These are phyloP conservation scores for Metschnikowia cerradonensis DNA, from an alignment of 805 yeast species.

Conservation along the genomic window DNA sequence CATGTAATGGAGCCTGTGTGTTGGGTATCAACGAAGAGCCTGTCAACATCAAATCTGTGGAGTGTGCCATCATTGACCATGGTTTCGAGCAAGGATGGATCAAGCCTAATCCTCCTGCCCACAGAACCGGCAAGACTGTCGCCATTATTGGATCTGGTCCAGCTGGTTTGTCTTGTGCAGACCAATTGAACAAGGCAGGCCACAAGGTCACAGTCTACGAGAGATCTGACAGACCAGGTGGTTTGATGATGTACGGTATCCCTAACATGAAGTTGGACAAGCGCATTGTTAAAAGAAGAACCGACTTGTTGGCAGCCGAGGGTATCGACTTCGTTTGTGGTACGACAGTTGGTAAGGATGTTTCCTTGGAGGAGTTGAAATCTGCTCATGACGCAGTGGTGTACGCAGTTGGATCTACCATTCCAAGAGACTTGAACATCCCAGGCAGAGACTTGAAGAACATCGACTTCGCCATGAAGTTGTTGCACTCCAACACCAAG, in stretches of 20 bases:
- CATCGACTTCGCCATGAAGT: slow-evolving; percentile 92
- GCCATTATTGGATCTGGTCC: slow-evolving; percentile 97
- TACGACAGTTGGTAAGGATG: slow-evolving; percentile 81
- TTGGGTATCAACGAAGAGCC: slow-evolving; percentile 92
- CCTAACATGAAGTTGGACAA: slow-evolving; percentile 98
- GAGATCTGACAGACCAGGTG: slow-evolving; percentile 94
- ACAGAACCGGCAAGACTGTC: slow-evolving; percentile 78
- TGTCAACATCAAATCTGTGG: slow-evolving; percentile 94
- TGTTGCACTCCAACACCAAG: slow-evolving; percentile 82
- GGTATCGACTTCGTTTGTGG: slow-evolving; percentile 77
- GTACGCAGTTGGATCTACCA: slow-evolving; percentile 90
- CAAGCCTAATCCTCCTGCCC: slow-evolving; percentile 70
- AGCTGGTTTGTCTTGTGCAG: slow-evolving; percentile 94
- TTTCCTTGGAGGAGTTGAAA: slow-evolving; percentile 67
- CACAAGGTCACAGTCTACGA: slow-evolving; percentile 89
- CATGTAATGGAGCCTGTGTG: slow-evolving; percentile 94
- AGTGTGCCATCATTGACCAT: slow-evolving; percentile 92
- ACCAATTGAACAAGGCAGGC: slow-evolving; percentile 94
- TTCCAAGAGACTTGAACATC: slow-evolving; percentile 90
- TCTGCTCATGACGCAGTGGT: slow-evolving; percentile 74
- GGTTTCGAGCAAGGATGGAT: slow-evolving; percentile 98
- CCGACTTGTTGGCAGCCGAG: slow-evolving; percentile 84
- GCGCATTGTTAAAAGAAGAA: slow-evolving; percentile 86
- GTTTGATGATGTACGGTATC: slow-evolving; percentile 96
- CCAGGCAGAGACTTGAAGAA: slow-evolving; percentile 91